Conservation (phyloP, 176 grass and related monocot species). For the Bromus sterilis region DNA sequence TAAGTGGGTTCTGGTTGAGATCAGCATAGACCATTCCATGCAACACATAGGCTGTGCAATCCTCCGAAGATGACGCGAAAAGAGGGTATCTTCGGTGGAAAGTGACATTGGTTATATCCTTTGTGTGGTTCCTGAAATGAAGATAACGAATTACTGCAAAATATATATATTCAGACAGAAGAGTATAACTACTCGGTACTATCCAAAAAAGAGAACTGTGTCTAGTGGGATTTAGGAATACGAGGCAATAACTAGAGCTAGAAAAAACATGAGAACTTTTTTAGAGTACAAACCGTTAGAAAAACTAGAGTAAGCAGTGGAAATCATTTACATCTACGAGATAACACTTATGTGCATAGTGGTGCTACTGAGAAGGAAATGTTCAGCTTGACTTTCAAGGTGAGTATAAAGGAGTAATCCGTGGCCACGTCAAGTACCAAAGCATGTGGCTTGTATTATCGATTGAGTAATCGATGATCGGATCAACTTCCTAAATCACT, state of each 20-base stretch:
- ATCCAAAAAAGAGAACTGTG: background rate
- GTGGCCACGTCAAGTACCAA: background rate
- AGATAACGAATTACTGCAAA: background rate
- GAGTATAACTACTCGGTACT: background rate
- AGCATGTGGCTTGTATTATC: background rate
- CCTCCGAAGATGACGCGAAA: slow-evolving; percentile 76
- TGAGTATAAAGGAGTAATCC: background rate
- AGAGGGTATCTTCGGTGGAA: slow-evolving; percentile 81
- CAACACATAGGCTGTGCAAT: slow-evolving; percentile 84
- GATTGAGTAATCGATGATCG: background rate
- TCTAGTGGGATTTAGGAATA: background rate
- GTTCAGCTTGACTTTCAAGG: background rate
- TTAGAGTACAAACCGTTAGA: background rate
- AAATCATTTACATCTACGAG: background rate
- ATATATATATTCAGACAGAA: background rate
- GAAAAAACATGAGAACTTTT: background rate
- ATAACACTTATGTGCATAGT: background rate
- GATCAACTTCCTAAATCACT: background rate
- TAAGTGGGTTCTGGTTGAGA: slow-evolving; percentile 92
- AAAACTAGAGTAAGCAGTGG: background rate
- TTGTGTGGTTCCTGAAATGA: slow-evolving; percentile 66
- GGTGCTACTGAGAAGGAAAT: background rate
- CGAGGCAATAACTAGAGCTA: background rate
- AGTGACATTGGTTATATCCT: slow-evolving; percentile 78
- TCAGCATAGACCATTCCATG: slow-evolving; percentile 92